These are phyloP conservation scores for Dissophora ornata DNA, from an alignment of 192 early-diverging fungal species.

Conservation along the genomic window DNA sequence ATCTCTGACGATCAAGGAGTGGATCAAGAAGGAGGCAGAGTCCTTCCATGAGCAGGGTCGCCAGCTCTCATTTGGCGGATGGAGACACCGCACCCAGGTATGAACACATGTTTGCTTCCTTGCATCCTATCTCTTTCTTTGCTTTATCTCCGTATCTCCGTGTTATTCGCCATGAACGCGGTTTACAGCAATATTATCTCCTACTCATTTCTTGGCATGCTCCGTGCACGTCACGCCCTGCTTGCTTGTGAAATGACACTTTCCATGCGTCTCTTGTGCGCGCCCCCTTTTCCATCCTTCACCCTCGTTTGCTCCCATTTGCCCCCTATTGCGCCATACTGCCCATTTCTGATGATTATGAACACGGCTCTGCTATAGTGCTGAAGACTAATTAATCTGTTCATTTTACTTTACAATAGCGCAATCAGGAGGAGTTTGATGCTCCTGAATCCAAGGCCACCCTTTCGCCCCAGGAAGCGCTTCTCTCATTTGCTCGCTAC, in stretches of 20 bases:
- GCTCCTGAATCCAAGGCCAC: constrained; percentile 38
- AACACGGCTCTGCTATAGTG: too few species aligned
- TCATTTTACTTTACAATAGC: neutral
- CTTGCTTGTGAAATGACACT: too few species aligned
- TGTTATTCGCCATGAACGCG: too few species aligned
- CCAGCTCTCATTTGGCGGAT: constrained; percentile 37
- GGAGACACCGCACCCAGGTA: constrained; percentile 47
- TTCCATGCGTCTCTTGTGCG: too few species aligned
- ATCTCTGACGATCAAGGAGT: constrained; percentile 65
- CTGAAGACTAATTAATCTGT: neutral
- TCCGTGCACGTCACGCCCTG: too few species aligned
- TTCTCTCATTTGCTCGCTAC: constrained; percentile 71
- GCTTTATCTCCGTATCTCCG: too few species aligned
- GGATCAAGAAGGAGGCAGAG: constrained; percentile 45
- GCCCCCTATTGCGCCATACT: neutral
- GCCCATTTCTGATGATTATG: too few species aligned
- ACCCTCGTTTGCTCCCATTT: neutral
- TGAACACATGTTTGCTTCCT: neutral
- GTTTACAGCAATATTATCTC: too few species aligned
- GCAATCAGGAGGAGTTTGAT: neutral
- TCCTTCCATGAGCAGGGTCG: constrained; percentile 39
- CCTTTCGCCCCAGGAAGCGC: constrained; percentile 74
- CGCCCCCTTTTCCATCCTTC: neutral
- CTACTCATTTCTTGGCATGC: too few species aligned
- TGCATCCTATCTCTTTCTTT: too few species aligned